Percentiles rank a stretch among this genome's conserved stretches.
These are phyloP conservation scores for Cucurbita ficifolia DNA, from an alignment of 306 rosid species.

Conservation along the genomic window DNA sequence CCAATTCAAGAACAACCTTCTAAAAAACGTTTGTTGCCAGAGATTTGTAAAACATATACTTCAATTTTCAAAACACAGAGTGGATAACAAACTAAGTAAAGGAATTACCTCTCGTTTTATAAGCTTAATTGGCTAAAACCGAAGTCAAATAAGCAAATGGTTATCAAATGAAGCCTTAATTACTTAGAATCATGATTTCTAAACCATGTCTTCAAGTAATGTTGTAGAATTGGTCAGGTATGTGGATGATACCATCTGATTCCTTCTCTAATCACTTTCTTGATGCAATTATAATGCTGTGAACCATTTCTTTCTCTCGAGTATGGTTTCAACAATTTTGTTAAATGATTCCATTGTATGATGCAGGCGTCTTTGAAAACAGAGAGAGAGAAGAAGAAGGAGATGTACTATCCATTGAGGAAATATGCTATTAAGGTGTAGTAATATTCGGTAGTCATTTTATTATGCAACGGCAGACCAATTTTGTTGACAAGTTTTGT, in stretches of 20 bases:
- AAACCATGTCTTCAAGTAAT: too few relatives aligned
- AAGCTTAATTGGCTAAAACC: too few relatives aligned
- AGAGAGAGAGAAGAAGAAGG: slow-evolving; percentile 52
- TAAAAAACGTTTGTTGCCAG: too few relatives aligned
- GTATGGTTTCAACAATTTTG: not conserved
- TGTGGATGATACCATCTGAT: not conserved
- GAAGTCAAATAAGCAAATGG: too few relatives aligned
- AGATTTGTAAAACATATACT: too few relatives aligned
- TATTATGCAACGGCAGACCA: not conserved
- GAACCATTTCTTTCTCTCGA: not conserved
- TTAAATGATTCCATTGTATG: slow-evolving; percentile 1
- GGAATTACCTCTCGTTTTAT: too few relatives aligned
- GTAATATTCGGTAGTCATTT: not conserved
- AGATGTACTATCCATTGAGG: slow-evolving; percentile 70
- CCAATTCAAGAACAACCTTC: too few relatives aligned
- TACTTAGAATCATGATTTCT: not conserved
- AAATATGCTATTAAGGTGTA: slow-evolving; percentile 81
- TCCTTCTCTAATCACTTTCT: not conserved
- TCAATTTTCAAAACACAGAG: too few relatives aligned
- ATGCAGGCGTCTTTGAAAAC: slow-evolving; percentile 64
- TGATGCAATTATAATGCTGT: not conserved
- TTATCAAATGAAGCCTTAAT: too few relatives aligned
- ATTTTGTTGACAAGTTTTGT: slow-evolving; percentile 1
- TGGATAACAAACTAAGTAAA: too few relatives aligned
- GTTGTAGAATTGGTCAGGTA: not conserved